Evolutionary conservation across 768 basidiomycete genomes (phyloP), one percentile per base, ranked within the genome.

Genomic region (Auricularia sp.): DNA sequence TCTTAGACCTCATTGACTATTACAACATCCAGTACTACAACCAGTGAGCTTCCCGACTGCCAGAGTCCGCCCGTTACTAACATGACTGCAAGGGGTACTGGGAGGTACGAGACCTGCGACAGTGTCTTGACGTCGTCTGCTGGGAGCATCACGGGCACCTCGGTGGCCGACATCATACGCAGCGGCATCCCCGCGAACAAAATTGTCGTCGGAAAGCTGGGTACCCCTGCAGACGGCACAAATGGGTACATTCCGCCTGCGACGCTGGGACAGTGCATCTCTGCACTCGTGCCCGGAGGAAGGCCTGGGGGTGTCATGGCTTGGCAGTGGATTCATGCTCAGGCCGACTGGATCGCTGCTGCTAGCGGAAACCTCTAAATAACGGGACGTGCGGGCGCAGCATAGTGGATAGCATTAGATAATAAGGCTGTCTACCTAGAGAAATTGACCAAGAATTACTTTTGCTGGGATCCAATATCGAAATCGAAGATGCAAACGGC

Each of bases 401-500:
- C 2, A 29, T 29, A 29, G 29, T 29, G 29, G 24, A 29, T 29
- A 29, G 29, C 0, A 29, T 29, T 29, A 29, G 29, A 29, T 29
- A 29, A 29, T 29, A 29, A 29, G 29, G 29, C 29, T 29, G 29
- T 29, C 29, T 29, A 29, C 29, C 29, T 29, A 29, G 29, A 29
- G 29, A 29, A 29, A 29, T 29, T 29, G 29, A 29, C 29, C 29
- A 29, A 29, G 29, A 29, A 29, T 29, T 29, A 29, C 29, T 29
- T 29, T 29, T 29, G 29, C 29, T 29, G 29, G 29, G 29, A 29
- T 29, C 29, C 24, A 24, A 24, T 24, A 24, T 24, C 24, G 24
- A 24, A 24, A 24, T 24, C 24, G 70, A 72, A 61, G 78, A 82
- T 66, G 68, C 66, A n/a, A 83, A 83, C 66, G 78, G 77, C 24